phyloP scores from a whole-genome alignment of 805 yeast genomes.

The Hanseniaspora occidentalis region DNA sequence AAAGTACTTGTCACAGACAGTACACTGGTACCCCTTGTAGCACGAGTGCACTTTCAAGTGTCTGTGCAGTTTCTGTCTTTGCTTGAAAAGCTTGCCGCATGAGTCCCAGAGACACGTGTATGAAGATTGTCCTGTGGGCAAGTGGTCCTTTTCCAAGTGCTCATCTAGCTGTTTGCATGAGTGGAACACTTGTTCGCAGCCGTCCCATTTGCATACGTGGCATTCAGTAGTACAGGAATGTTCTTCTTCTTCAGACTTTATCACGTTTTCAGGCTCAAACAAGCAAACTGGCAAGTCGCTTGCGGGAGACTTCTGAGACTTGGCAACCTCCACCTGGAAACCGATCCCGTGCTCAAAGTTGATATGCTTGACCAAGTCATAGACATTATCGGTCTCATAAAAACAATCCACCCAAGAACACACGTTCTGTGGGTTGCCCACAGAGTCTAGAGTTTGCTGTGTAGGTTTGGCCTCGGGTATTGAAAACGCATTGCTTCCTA shows the following conservation, averaged over 20 bases:
- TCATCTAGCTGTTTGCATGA: constrained; percentile 51
- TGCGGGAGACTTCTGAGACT: too few species aligned
- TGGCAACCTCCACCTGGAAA: constrained; percentile 20
- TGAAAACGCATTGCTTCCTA: too few species aligned
- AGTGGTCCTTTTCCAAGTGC: constrained; percentile 58
- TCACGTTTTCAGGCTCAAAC: too few species aligned
- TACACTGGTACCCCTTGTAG: constrained; percentile 67
- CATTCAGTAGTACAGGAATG: neutral
- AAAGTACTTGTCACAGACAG: constrained; percentile 54
- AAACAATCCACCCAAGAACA: constrained; percentile 77
- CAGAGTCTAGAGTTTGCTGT: too few species aligned
- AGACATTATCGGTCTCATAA: constrained; percentile 39
- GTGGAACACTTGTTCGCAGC: constrained; percentile 39
- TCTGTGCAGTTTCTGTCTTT: constrained; percentile 74
- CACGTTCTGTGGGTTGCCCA: constrained; percentile 9
- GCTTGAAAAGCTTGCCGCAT: constrained; percentile 64
- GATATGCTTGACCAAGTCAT: constrained; percentile 47
- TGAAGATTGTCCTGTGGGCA: constrained; percentile 57
- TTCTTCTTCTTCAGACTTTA: constrained; percentile 1
- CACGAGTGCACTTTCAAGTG: constrained; percentile 85
- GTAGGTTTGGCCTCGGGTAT: too few species aligned
- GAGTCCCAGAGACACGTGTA: constrained; percentile 71
- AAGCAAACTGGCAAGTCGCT: constrained; percentile 6
- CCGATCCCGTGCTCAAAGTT: constrained; percentile 33
- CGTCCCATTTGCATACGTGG: constrained; percentile 18